Evolutionary conservation across 768 basidiomycete species (phyloP).

Genomic region (Boletales sp.): DNA sequence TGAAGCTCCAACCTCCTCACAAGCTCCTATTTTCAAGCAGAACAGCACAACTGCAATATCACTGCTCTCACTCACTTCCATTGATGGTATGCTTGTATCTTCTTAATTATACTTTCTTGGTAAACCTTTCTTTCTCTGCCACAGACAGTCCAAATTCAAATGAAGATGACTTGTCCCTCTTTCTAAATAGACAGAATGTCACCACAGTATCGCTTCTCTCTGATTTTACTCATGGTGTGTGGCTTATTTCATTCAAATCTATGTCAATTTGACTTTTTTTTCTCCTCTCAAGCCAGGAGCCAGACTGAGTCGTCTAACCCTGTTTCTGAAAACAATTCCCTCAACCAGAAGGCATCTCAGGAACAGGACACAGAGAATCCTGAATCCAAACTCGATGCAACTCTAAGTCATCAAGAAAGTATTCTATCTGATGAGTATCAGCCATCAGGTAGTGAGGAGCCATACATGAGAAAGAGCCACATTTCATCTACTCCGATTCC

Average conservation of each 20-base stretch:
- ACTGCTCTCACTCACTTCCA: neutral
- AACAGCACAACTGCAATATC: neutral
- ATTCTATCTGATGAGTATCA: too few relatives aligned
- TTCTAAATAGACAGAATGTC: neutral
- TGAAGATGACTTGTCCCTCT: neutral
- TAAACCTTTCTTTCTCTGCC: neutral
- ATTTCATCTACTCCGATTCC: too few relatives aligned
- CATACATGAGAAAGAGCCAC: too few relatives aligned
- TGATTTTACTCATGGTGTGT: neutral
- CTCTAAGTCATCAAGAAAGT: too few relatives aligned
- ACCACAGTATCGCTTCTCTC: conserved; percentile 5
- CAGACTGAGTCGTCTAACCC: neutral
- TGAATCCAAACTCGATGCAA: too few relatives aligned
- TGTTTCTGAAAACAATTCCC: too few relatives aligned
- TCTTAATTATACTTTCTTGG: too few relatives aligned
- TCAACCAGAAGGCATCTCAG: too few relatives aligned
- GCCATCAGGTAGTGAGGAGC: too few relatives aligned
- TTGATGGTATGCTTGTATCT: neutral
- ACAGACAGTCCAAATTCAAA: neutral
- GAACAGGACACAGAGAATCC: too few relatives aligned
- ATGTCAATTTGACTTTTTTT: too few relatives aligned
- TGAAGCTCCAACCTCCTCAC: neutral
- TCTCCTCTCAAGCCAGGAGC: neutral
- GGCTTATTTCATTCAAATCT: too few relatives aligned
- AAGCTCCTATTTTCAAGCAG: neutral